Percentiles rank a stretch among this genome's conserved stretches.
Evolutionary conservation across 1,284 basidiomycete genomes (phyloP).

Genomic region (Ganoderma leucocontextum): DNA sequence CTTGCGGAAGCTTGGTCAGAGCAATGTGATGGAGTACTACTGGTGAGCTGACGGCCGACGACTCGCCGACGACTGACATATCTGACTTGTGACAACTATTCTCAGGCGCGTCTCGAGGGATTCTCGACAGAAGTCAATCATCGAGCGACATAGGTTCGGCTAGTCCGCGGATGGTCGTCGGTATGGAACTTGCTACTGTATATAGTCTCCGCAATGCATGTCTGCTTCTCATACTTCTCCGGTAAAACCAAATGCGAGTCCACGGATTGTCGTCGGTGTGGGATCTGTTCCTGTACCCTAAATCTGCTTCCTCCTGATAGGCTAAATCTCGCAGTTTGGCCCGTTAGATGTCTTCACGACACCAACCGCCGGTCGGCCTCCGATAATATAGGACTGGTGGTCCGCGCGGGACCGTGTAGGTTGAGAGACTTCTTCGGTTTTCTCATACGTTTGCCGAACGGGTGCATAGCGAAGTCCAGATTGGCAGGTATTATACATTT

Average conservation of each 20-base stretch:
- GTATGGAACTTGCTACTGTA: conserved; percentile 18
- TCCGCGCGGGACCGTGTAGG: neutral
- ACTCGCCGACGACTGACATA: conserved; percentile 11
- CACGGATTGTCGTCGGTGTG: conserved; percentile 29
- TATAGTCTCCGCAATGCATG: conserved; percentile 19
- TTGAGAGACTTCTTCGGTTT: neutral
- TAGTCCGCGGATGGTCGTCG: conserved; percentile 40
- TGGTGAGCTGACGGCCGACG: conserved; percentile 62
- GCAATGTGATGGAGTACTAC: conserved; percentile 91
- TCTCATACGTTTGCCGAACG: neutral
- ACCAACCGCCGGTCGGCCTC: neutral
- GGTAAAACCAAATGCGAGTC: conserved; percentile 7
- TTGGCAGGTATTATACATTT: neutral
- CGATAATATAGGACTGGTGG: neutral
- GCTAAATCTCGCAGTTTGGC: neutral
- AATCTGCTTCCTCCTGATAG: conserved; percentile 17
- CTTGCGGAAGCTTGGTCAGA: conserved; percentile 82
- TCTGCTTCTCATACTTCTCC: conserved; percentile 20
- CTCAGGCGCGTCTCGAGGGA: conserved; percentile 66
- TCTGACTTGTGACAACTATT: conserved; percentile 4
- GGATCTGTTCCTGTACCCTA: conserved; percentile 14
- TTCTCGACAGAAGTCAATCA: conserved; percentile 75
- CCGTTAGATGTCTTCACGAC: neutral
- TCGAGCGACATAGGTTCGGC: conserved; percentile 72
- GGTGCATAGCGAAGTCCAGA: neutral